Evolutionary conservation across 768 basidiomycete species (phyloP), one percentile per base, ranked within the genome.

Genomic region (Pleurotus giganteus): DNA sequence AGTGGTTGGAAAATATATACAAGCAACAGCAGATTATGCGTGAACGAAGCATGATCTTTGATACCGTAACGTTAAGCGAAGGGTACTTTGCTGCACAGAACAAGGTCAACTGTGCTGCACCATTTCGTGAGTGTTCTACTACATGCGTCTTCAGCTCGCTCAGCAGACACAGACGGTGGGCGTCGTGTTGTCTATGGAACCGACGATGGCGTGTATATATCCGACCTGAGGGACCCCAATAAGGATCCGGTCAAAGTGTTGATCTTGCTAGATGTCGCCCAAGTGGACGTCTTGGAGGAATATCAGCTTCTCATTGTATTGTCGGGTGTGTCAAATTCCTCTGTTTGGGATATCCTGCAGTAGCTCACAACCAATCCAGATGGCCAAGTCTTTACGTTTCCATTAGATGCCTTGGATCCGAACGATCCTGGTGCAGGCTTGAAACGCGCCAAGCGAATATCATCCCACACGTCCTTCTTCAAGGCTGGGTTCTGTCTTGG

Each of bases 381-480:
- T 71, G 87, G 95, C 32, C 91, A 93, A 67, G 97, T 98, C 4
- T 86, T 96, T 46, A 97, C 96, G 1, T 98, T 97, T 75, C 94
- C 94, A 0, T 76, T 99, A 12, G 97, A 99, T 21, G 88, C 92
- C 4, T 76, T 99, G 37, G 92, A 97, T 62, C 86, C 88, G 1
- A 82, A 84, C 63, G 97, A 99, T 64, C 94, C 96, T 0, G 82
- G 88, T 69, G 87, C 91, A 2, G 94, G 94, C 1, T 72, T 97
- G 56, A 97, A 94, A 71, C 86, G 95, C 9, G 95, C 93, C 1
- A 97, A 97, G 71, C 84, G 93, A 55, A 94, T 98, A 64, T 91
- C 96, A 0, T 89, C 93, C 0, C 95, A 98, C 68, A 98, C 94
- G 0, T 89, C 93, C 2, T 98, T 98, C 74, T 98, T 99, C 83